Evolutionary conservation across 306 rosid genomes (phyloP).

Genomic region (Sindora glabra): DNA sequence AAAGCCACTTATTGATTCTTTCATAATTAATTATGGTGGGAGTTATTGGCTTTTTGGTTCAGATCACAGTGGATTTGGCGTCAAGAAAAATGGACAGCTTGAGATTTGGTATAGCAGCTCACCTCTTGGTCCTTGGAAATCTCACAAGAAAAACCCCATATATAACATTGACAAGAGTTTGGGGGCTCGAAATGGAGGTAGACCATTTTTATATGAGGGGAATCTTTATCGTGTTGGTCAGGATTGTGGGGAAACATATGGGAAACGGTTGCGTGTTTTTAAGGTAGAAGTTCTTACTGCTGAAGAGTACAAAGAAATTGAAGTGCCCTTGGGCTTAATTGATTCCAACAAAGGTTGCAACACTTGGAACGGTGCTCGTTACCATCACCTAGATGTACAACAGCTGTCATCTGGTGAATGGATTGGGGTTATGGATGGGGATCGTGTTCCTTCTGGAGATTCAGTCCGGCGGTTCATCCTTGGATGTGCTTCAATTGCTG

Average conservation of each 20-base stretch:
- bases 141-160: slow-evolving; percentile 82
- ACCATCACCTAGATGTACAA: slow-evolving; percentile 92
- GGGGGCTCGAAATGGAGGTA: slow-evolving; percentile 98
- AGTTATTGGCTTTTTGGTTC: slow-evolving; percentile 94
- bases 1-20: slow-evolving; percentile 79
- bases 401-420: slow-evolving; percentile 73
- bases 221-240: slow-evolving; percentile 84
- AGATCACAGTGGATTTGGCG: slow-evolving; percentile 82
- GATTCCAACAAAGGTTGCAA: slow-evolving; percentile 77
- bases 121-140: slow-evolving; percentile 89
- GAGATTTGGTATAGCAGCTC: slow-evolving; percentile 89
- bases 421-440: slow-evolving; percentile 96
- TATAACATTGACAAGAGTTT: slow-evolving; percentile 64
- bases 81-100: slow-evolving; percentile 76
- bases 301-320: slow-evolving; percentile 67
- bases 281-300: slow-evolving; percentile 71
- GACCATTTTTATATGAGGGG: slow-evolving; percentile 74
- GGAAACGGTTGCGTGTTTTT: slow-evolving; percentile 59
- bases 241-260: slow-evolving; percentile 95
- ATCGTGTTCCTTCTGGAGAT: slow-evolving; percentile 95
- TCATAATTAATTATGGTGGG: slow-evolving; percentile 47
- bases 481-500: slow-evolving; percentile 63
- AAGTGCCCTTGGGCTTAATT: slow-evolving; percentile 57
- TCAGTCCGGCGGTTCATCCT: slow-evolving; percentile 52
- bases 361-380: slow-evolving; percentile 92